Base-by-base conservation (phyloP, 2,329 filamentous ascomycete species). In the Aspergillus sp. region DNA sequence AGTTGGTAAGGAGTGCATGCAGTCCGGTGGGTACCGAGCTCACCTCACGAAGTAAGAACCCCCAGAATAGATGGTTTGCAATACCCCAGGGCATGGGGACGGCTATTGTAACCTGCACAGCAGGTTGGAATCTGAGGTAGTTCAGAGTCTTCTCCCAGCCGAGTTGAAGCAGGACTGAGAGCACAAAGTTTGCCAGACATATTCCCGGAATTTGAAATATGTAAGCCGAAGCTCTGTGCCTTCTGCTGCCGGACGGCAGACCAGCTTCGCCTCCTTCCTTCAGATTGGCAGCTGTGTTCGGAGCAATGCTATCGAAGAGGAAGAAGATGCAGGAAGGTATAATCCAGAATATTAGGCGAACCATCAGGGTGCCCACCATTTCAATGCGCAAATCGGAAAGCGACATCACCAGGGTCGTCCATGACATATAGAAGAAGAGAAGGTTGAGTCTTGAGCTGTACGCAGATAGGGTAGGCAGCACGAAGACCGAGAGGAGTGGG, bases 371-470 rank as follows among this genome's bases (percentile, higher is more conserved):
- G 59, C 89, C 91, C 56, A 91, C 81, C 1, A 95, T 74, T 74
- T 96, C 92, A 60, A 97, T 86, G 61, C 87, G 85, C 17, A 95
- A 81, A 0, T 91, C 88, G 1, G 89, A 83, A 70, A 96, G 90
- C 7, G 90, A 90, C 3, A 94, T 81, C 45, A 96, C 87, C 34
- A 97, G 84, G 0, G 91, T 94, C 6, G 88, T 87, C 93, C 93
- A 97, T 68, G 91, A 94, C 80, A 96, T 85, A 76, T 93, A 94
- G 77, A 97, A 95, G 81, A 96, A 93, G 64, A 96, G 80, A 25
- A 96, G 80, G 75, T 95, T 97, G 65, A 96, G 82, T 1, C 89
- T 93, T 1, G 92, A 94, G 47, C 82, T 89, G 80, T 90, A 93
- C 7, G 90, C 89, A 7, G 86, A 84, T 61, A 87, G 49, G 11